These are phyloP conservation scores for Galeopsis tetrahit DNA, from an alignment of 257 asterid species.

Conservation along the genomic window DNA sequence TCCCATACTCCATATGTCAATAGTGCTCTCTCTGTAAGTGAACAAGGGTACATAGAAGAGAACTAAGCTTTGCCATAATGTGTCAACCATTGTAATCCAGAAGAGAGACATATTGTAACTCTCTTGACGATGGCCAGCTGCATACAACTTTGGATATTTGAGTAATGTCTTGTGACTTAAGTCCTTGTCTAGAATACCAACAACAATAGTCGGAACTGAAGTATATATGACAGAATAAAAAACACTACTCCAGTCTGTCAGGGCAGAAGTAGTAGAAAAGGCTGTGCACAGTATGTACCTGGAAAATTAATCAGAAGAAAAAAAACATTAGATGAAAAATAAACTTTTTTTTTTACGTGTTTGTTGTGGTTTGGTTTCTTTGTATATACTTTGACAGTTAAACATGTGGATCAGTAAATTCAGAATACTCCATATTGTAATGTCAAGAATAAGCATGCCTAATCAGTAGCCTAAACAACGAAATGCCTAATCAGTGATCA, in stretches of 20 bases:
- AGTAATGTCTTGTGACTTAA: constrained; percentile 83
- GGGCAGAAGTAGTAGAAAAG: constrained; percentile 91
- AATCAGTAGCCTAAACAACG: constrained; percentile 6
- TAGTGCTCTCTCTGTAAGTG: constrained; percentile 70
- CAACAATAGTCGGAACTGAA: constrained; percentile 90
- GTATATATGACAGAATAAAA: constrained; percentile 91
- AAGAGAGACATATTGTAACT: constrained; percentile 87
- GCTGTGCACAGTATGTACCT: constrained; percentile 92
- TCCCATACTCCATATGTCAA: constrained; percentile 98
- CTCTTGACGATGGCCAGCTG: constrained; percentile 92
- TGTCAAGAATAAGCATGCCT: constrained; percentile 24
- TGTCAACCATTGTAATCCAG: constrained; percentile 96
- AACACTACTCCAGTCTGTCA: constrained; percentile 98
- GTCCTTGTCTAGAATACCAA: constrained; percentile 95
- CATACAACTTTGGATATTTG: constrained; percentile 89
- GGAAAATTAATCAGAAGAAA: constrained; percentile 29
- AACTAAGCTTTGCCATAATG: constrained; percentile 97
- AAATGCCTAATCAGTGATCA: constrained; percentile 11
- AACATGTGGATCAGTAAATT: constrained; percentile 22
- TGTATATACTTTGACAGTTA: constrained; percentile 1
- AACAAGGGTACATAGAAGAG: constrained; percentile 83
- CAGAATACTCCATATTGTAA: neutral
- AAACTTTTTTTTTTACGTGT: neutral
- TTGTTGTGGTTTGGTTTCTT: neutral
- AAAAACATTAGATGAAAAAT: constrained; percentile 23